Evolutionary conservation across 164 flowering plant species (phyloP).

Genomic region (Chimonanthus salicifolius): DNA sequence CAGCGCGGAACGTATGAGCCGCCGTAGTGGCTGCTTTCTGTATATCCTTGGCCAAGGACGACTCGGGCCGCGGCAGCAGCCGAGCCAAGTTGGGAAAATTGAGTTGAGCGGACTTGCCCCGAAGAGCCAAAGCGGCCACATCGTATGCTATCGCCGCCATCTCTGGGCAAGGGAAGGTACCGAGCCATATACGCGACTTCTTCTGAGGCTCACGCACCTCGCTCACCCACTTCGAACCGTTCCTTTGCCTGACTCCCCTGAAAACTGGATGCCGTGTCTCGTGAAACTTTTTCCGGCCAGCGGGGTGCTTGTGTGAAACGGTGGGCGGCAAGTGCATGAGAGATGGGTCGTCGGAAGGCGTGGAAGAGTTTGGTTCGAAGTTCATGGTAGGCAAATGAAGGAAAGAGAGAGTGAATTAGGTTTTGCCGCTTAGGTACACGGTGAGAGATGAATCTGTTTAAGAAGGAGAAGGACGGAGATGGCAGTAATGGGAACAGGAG

Average conservation of each 20-base stretch:
- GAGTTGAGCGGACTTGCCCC: background rate
- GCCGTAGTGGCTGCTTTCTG: slow-evolving; percentile 26
- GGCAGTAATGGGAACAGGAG: too few relatives aligned
- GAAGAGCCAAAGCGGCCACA: background rate
- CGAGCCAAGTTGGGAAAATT: background rate
- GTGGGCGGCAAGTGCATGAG: background rate
- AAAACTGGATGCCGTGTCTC: slow-evolving; percentile 43
- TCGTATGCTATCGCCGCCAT: background rate
- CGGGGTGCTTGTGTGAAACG: slow-evolving; percentile 16
- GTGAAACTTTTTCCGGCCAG: slow-evolving; percentile 35
- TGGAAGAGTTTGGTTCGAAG: background rate
- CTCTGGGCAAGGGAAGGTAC: background rate
- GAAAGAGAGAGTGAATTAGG: too few relatives aligned
- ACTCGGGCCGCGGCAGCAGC: slow-evolving; percentile 18
- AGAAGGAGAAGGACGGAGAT: too few relatives aligned
- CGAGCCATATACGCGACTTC: background rate
- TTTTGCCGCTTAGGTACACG: too few relatives aligned
- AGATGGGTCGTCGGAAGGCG: background rate
- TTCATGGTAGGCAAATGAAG: too few relatives aligned
- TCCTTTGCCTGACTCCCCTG: slow-evolving; percentile 34
- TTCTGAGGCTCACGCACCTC: background rate
- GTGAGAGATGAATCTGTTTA: too few relatives aligned
- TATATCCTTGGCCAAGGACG: slow-evolving; percentile 22
- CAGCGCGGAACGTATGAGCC: slow-evolving; percentile 13
- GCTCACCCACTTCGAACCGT: background rate